Evolutionary conservation across 768 basidiomycete species (phyloP), one percentile per base, ranked within the genome.

Genomic region (Antrodiella citrinella): DNA sequence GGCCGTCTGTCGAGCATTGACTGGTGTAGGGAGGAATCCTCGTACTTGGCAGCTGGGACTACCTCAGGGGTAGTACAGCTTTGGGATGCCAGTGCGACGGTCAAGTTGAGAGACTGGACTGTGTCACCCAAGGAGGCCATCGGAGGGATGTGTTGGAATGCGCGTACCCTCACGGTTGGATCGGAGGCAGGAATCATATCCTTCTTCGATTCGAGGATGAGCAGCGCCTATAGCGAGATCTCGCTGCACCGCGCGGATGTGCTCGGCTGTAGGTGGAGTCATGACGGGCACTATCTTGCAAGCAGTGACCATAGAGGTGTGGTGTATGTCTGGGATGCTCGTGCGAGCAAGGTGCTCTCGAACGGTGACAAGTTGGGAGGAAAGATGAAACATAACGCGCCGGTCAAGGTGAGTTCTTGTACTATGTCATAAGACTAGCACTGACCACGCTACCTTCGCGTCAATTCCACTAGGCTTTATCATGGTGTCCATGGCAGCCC

Each of bases 401-500:
- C 73, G 0, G 70, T 75, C 26, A 75, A 75, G 67, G 73, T 74
- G 26, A 43, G 55, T 47, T n/a, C 26, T 19, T 12, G 21, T 38
- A 11, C 19, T 21, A 19, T 39, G 26, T 4, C n/a, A n/a, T n/a
- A n/a, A n/a, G n/a, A n/a, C 21, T 47, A 21, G 9, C 12, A 25
- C 25, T 20, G 19, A 15, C 15, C 21, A 15, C 44, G 18, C 4
- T 2, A 15, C 47, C 51, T 3, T 35, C 45, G 40, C 26, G 7
- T 35, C 30, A 3, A 4, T 15, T 10, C 4, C 0, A 40, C 45
- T 45, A 86, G 84, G 84, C 85, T 1, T 67, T 86, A 44, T 77
- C 82, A 0, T 86, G 84, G 84, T 82, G 81, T 57, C 84, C 84
- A 0, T 86, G 84, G 84, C 80, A 84, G 56, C 69, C 72, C 3